Evolutionary conservation across 179 eudicot genomes (phyloP).

Genomic region (Spinacia oleracea): DNA sequence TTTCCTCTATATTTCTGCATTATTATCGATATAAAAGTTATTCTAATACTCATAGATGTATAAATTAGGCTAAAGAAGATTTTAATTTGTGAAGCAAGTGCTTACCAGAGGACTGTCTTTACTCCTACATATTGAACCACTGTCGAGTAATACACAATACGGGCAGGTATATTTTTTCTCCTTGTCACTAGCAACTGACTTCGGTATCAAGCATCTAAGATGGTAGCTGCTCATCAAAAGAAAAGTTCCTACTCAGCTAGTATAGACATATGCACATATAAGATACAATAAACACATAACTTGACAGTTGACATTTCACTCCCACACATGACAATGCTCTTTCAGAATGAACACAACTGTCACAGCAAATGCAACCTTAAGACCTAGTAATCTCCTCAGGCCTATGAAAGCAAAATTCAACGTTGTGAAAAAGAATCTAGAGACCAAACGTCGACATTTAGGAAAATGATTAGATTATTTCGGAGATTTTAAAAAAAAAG

Average conservation of each 20-base stretch:
- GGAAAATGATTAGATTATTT: not conserved
- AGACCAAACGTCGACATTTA: not conserved
- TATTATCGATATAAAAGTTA: slow-evolving; percentile 16
- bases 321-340: not conserved
- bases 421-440: not conserved
- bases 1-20: slow-evolving; percentile 62
- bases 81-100: slow-evolving; percentile 3
- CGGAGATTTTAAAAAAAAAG: not conserved
- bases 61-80: slow-evolving; percentile 6
- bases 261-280: not conserved
- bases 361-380: not conserved
- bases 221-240: slow-evolving; percentile 63
- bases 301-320: not conserved
- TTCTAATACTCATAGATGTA: not conserved
- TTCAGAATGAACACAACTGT: not conserved
- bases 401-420: not conserved
- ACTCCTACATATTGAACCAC: slow-evolving; percentile 60
- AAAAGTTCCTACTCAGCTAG: slow-evolving; percentile 17
- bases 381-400: not conserved
- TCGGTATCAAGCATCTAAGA: slow-evolving; percentile 54
- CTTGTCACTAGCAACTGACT: slow-evolving; percentile 35
- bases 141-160: slow-evolving; percentile 62
- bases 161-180: slow-evolving; percentile 45
- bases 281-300: not conserved
- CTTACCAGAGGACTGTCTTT: slow-evolving; percentile 66